phyloP scores from a whole-genome alignment of 805 yeast species.

The Yarrowia sp. region DNA sequence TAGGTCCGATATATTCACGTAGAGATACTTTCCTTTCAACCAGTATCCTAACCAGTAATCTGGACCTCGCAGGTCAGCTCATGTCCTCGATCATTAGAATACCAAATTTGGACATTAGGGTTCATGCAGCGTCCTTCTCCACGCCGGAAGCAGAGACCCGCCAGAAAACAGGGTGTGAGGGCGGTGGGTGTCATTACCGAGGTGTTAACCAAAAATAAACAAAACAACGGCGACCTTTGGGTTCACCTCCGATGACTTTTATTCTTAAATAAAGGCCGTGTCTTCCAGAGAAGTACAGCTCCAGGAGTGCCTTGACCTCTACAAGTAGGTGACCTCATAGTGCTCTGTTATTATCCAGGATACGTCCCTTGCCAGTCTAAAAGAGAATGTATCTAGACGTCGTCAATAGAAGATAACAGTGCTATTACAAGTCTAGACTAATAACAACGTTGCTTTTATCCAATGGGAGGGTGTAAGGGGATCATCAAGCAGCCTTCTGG shows the following conservation, averaged over 20 bases:
- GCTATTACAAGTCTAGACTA: too few species aligned
- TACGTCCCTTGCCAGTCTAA: constrained; percentile 4
- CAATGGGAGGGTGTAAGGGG: background rate
- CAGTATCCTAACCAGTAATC: background rate
- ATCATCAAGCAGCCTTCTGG: constrained; percentile 5
- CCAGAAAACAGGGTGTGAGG: background rate
- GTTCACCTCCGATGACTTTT: background rate
- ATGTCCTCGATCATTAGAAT: background rate
- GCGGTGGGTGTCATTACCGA: constrained; percentile 17
- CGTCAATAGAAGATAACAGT: background rate
- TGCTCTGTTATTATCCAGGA: background rate
- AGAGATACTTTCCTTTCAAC: too few species aligned
- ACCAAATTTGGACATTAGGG: constrained; percentile 8
- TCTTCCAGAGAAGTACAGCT: too few species aligned
- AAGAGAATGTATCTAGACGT: background rate
- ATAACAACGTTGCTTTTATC: background rate
- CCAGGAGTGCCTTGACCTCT: too few species aligned
- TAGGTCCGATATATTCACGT: too few species aligned
- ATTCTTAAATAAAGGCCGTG: too few species aligned
- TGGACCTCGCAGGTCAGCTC: background rate
- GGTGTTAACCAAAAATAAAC: background rate
- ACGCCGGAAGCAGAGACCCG: constrained; percentile 9
- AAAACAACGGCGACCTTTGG: background rate
- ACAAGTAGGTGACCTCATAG: too few species aligned
- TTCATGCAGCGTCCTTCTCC: constrained; percentile 1